Percentiles rank a stretch among this genome's conserved stretches.
phyloP scores from a whole-genome alignment of 352 stramenopile species.

The Nothophytophthora sp. region DNA sequence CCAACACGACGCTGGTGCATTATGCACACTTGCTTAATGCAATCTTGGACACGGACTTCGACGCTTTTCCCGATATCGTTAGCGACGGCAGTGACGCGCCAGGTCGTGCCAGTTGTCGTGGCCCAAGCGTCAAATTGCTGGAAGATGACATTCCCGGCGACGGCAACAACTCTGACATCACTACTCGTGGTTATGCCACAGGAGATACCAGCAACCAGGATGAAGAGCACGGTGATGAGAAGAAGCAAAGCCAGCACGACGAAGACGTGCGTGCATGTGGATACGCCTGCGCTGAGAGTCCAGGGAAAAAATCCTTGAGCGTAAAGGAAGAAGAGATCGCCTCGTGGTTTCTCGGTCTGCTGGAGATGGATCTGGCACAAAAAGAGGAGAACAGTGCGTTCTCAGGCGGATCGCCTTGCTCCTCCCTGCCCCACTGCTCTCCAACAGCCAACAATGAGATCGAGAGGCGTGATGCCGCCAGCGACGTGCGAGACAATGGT shows the following conservation, averaged over 20 bases:
- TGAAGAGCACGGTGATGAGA: conserved; percentile 19
- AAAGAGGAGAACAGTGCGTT: conserved; percentile 26
- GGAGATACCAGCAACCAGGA: conserved; percentile 20
- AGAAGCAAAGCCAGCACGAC: conserved; percentile 19
- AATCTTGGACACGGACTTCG: conserved; percentile 75
- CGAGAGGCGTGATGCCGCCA: conserved; percentile 13
- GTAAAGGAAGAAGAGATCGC: conserved; percentile 74
- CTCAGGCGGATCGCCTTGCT: conserved; percentile 4
- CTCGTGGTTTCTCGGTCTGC: conserved; percentile 63
- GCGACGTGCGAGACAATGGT: conserved; percentile 9
- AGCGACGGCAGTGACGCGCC: conserved; percentile 16
- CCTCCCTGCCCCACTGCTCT: conserved; percentile 1
- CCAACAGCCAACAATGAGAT: neutral
- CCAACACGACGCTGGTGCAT: conserved; percentile 68
- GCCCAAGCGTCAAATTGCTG: conserved; percentile 20
- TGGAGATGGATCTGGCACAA: conserved; percentile 62
- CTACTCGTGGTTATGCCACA: neutral
- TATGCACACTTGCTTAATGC: conserved; percentile 62
- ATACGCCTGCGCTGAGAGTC: conserved; percentile 21
- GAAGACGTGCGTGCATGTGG: conserved; percentile 20
- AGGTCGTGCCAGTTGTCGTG: neutral
- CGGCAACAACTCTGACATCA: conserved; percentile 1
- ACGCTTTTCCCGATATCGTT: conserved; percentile 32
- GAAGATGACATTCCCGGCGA: neutral
- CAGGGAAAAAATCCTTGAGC: conserved; percentile 26